phyloP scores from a whole-genome alignment of 306 rosid species.

The Alnus rubra region DNA sequence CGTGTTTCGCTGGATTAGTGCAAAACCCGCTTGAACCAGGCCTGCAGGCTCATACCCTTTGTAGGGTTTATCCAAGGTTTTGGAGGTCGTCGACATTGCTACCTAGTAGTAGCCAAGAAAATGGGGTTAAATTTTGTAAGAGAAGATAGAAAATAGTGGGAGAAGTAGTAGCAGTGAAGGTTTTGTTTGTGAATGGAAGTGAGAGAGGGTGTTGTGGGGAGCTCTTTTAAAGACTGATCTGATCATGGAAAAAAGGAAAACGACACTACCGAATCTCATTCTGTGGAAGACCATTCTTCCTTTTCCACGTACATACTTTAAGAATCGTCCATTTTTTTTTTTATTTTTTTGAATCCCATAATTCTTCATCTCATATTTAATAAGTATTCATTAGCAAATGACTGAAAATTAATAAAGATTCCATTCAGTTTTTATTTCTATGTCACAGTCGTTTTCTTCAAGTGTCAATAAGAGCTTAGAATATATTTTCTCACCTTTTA shows the following conservation, averaged over 20 bases:
- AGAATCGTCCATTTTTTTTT: slow-evolving; percentile 39
- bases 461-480: slow-evolving; percentile 54
- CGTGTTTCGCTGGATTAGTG: slow-evolving; percentile 68
- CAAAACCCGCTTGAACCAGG: slow-evolving; percentile 56
- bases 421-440: slow-evolving; percentile 42
- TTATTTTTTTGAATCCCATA: slow-evolving; percentile 47
- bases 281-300: slow-evolving; percentile 48
- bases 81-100: slow-evolving; percentile 79
- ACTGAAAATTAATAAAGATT: slow-evolving; percentile 40
- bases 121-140: background rate
- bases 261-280: slow-evolving; percentile 64
- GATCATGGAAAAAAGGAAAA: slow-evolving; percentile 49
- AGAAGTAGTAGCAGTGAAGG: slow-evolving; percentile 12
- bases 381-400: slow-evolving; percentile 40
- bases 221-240: slow-evolving; percentile 63
- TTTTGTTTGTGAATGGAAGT: slow-evolving; percentile 32
- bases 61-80: slow-evolving; percentile 56
- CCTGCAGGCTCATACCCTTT: slow-evolving; percentile 36
- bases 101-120: background rate
- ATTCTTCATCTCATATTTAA: slow-evolving; percentile 41
- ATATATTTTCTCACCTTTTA: slow-evolving; percentile 32
- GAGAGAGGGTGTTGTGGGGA: slow-evolving; percentile 33
- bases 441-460: slow-evolving; percentile 64
- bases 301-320: slow-evolving; percentile 46
- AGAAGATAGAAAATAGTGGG: slow-evolving; percentile 13